Evolutionary conservation across 495 filamentous ascomycete species (phyloP).

Genomic region (Talaromyces ruber): DNA sequence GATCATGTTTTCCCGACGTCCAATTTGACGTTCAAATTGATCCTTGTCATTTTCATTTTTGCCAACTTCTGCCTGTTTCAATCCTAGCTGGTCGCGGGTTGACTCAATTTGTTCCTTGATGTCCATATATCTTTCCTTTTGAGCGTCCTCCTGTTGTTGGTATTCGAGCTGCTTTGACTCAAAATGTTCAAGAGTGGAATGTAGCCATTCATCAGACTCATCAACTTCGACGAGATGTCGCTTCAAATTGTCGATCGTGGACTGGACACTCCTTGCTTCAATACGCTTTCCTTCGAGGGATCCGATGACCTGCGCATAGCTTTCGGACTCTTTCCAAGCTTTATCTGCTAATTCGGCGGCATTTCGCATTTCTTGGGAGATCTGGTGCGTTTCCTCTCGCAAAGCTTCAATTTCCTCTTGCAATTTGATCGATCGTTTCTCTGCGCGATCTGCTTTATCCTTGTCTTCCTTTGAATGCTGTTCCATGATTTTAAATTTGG

Average conservation of each 20-base stretch:
- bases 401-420: slow-evolving; percentile 66
- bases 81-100: slow-evolving; percentile 46
- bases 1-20: slow-evolving; percentile 60
- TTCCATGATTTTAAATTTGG: slow-evolving; percentile 60
- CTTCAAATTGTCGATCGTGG: slow-evolving; percentile 61
- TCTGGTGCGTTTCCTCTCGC: slow-evolving; percentile 44
- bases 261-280: slow-evolving; percentile 51
- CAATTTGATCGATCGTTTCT: slow-evolving; percentile 55
- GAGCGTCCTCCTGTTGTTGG: slow-evolving; percentile 50
- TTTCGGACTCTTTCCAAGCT: slow-evolving; percentile 51
- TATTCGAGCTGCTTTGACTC: slow-evolving; percentile 61
- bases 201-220: slow-evolving; percentile 72
- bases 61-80: slow-evolving; percentile 76
- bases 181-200: slow-evolving; percentile 71
- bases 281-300: slow-evolving; percentile 68
- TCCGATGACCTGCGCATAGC: slow-evolving; percentile 56
- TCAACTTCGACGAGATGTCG: slow-evolving; percentile 62
- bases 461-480: slow-evolving; percentile 76
- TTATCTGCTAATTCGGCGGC: slow-evolving; percentile 47
- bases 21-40: slow-evolving; percentile 72
- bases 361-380: slow-evolving; percentile 48
- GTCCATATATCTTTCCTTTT: slow-evolving; percentile 51
- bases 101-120: slow-evolving; percentile 55
- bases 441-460: slow-evolving; percentile 66
- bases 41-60: slow-evolving; percentile 78